Base-by-base conservation (phyloP, 2,329 filamentous ascomycete genomes). In the Penicillium sp. region DNA sequence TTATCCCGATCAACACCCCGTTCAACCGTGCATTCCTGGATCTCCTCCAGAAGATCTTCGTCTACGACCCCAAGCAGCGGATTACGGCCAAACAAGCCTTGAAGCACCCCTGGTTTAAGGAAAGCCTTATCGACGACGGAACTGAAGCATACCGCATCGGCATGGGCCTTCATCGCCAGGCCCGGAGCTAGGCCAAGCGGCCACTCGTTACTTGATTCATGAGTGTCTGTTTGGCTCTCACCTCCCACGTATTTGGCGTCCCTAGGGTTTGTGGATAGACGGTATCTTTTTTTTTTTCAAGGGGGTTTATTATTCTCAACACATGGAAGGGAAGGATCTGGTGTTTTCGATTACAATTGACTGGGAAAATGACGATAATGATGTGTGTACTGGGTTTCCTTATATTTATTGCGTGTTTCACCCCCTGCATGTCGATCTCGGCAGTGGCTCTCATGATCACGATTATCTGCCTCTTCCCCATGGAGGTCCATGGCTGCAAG, bases 31-130 rank as follows among this genome's bases (percentile, higher is more conserved):
- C 84, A 54, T 88, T 89, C 74, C 81, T 88, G 50, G 86, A 88
- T 63, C 78, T 89, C 5, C 77, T 89, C 5, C 79, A 82, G 61
- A 82, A 79, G 65, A 88, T 89, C 69, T 89, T 89, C 65, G 83
- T 88, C 20, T 89, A 88, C 69, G 86, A 89, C 61, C 86, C 86
- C 6, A 86, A 86, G 71, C 82, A 83, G 65, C 81, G 86, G 25
- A 88, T 89, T 65, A 86, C 85, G 1, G 86, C 86, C 62, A 85
- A 88, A 64, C 79, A 88, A 68, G 86, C 86, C 15, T 76, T 89
- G 62, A 84, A 87, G 70, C 86, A 89, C 69, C 83, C 84, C 0
- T 89, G 86, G 86, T 89, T 89, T 75, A 84, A 82, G 63, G 86
- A 89, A 72, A 78, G 80, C 12, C 78, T 88, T 22, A 81, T 87